Evolutionary conservation across 2,329 filamentous ascomycete genomes (phyloP).

Genomic region (Beauveria sp.): DNA sequence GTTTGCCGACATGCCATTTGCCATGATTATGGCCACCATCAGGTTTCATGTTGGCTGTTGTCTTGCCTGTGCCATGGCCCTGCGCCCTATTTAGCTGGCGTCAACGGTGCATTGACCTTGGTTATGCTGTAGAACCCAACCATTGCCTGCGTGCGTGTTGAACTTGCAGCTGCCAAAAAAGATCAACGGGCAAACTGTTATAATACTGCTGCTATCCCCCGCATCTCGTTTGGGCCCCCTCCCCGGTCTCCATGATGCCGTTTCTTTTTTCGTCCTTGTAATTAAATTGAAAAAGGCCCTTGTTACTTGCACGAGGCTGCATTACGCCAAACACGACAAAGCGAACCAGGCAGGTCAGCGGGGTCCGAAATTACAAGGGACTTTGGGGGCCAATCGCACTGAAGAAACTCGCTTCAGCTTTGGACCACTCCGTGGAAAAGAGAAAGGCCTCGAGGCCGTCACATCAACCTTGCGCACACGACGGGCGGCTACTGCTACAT

Average conservation of each 20-base stretch:
- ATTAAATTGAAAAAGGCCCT: not conserved
- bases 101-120: not conserved
- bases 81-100: not conserved
- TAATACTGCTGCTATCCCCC: not conserved
- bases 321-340: not conserved
- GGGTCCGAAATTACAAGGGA: conserved; percentile 9
- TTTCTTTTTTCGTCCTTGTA: not conserved
- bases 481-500: not conserved
- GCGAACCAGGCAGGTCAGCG: not conserved
- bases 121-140: not conserved
- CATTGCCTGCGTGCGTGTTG: too few species aligned
- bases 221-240: not conserved
- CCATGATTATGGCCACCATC: not conserved
- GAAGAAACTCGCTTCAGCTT: not conserved
- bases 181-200: not conserved
- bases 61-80: not conserved
- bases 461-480: not conserved
- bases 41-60: not conserved
- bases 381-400: conserved; percentile 2
- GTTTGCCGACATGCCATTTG: not conserved
- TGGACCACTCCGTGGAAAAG: not conserved
- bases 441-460: not conserved
- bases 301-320: not conserved
- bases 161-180: too few species aligned
- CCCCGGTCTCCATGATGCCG: not conserved